phyloP scores from a whole-genome alignment of 2,329 filamentous ascomycete genomes.

The Colletotrichum australisinense region DNA sequence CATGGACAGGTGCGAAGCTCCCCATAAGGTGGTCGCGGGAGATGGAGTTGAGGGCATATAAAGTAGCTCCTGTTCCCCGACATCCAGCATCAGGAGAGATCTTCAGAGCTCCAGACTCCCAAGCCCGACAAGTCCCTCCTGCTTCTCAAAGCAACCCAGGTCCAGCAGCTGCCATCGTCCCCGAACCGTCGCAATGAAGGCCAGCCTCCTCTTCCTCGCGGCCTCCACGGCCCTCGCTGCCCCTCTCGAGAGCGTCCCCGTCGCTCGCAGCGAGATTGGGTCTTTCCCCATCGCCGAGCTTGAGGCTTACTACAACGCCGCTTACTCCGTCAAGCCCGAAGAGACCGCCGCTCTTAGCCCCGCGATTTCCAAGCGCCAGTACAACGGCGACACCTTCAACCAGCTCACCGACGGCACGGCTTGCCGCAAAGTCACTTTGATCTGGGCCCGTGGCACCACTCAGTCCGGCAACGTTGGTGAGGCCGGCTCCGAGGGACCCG shows the following conservation, averaged over 20 bases:
- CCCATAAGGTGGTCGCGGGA: not conserved
- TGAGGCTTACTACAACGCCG: constrained; percentile 33
- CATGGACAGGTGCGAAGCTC: not conserved
- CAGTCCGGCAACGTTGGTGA: constrained; percentile 63
- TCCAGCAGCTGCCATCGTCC: constrained; percentile 9
- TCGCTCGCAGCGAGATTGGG: constrained; percentile 3
- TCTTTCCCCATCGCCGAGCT: constrained; percentile 32
- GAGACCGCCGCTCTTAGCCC: not conserved
- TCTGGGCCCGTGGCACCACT: constrained; percentile 66
- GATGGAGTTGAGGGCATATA: constrained; percentile 3
- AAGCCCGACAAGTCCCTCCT: constrained; percentile 2
- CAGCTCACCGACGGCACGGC: constrained; percentile 37
- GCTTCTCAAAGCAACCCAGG: not conserved
- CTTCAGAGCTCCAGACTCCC: constrained; percentile 23
- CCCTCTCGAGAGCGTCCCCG: constrained; percentile 18
- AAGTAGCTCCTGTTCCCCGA: not conserved
- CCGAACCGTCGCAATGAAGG: constrained; percentile 25
- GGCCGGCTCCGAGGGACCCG: constrained; percentile 55
- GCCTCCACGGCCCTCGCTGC: constrained; percentile 27
- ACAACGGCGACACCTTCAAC: constrained; percentile 33
- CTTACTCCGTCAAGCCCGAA: constrained; percentile 10
- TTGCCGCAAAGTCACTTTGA: constrained; percentile 61
- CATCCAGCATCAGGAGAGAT: not conserved
- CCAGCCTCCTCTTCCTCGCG: constrained; percentile 28
- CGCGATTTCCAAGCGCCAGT: constrained; percentile 28